These are phyloP conservation scores for Pouteria glomerata DNA, from an alignment of 148 eudicot genomes.

Conservation along the genomic window DNA sequence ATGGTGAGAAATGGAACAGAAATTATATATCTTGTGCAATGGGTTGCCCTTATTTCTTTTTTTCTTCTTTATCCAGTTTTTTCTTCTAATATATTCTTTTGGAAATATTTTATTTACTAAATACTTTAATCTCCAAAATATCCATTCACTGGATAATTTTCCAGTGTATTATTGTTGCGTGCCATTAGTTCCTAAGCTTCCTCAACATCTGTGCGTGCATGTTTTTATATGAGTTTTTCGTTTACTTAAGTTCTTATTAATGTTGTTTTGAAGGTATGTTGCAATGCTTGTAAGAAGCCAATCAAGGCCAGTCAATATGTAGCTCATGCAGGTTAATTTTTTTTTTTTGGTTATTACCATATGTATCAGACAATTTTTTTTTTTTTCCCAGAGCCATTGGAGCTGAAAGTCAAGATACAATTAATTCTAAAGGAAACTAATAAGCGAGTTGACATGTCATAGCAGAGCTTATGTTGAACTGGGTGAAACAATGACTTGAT, in stretches of 20 bases:
- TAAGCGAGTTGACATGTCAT: too few species aligned
- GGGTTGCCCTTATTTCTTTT: too few species aligned
- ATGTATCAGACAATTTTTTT: not conserved
- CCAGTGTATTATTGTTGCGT: not conserved
- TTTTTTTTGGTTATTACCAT: not conserved
- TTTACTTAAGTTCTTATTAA: not conserved
- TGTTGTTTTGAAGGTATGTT: slow-evolving; percentile 51
- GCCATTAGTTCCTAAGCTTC: not conserved
- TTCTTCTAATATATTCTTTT: not conserved
- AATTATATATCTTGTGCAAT: not conserved
- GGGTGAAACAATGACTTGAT: not conserved
- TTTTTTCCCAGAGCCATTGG: not conserved
- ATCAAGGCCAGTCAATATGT: slow-evolving; percentile 68
- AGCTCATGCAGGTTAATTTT: slow-evolving; percentile 65
- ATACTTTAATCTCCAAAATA: not conserved
- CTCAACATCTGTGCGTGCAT: not conserved
- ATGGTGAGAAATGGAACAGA: not conserved
- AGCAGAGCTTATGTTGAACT: too few species aligned
- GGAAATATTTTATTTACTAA: not conserved
- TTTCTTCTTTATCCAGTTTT: not conserved
- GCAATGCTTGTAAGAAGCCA: slow-evolving; percentile 81
- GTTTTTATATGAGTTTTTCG: not conserved
- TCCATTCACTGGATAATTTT: not conserved
- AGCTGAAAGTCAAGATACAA: not conserved
- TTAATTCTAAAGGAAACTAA: not conserved